Conservation (phyloP, 2,329 filamentous ascomycete genomes). For the Phaeophleospora eucalypticola region DNA sequence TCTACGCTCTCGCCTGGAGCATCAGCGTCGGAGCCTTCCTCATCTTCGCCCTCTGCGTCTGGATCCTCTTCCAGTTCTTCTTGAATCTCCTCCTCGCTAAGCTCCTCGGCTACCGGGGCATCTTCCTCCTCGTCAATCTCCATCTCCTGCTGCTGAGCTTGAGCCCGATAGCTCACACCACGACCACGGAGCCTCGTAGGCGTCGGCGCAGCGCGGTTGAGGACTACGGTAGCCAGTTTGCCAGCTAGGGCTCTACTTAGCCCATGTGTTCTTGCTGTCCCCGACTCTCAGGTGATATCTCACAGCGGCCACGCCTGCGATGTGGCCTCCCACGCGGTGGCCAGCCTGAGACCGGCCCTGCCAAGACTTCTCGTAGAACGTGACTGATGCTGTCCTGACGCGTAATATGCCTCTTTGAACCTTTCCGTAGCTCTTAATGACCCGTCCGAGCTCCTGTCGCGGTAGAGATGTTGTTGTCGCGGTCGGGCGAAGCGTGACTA, state of each 20-base stretch:
- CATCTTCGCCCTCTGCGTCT: conserved; percentile 33
- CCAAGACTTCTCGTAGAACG: conserved; percentile 16
- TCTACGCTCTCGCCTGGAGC: conserved; percentile 49
- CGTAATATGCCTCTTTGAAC: conserved; percentile 8
- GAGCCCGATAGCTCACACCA: conserved; percentile 30
- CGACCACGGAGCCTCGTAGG: conserved; percentile 32
- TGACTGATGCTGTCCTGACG: conserved; percentile 14
- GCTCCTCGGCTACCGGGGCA: conserved; percentile 27
- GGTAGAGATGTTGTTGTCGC: conserved; percentile 14
- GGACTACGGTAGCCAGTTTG: conserved; percentile 33
- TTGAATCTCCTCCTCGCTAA: conserved; percentile 24
- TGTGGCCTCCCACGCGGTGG: conserved; percentile 6
- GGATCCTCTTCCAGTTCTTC: conserved; percentile 30
- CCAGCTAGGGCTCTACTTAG: conserved; percentile 10
- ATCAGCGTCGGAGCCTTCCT: conserved; percentile 42
- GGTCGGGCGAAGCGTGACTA: conserved; percentile 14
- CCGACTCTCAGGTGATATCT: conserved; percentile 2
- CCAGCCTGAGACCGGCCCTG: conserved; percentile 8
- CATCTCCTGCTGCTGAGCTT: conserved; percentile 18
- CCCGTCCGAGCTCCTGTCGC: conserved; percentile 4
- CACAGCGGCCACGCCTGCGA: background rate
- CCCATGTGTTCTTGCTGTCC: conserved; percentile 17
- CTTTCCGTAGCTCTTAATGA: conserved; percentile 1
- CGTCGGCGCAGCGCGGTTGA: conserved; percentile 31
- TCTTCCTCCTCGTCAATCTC: conserved; percentile 25